Conservation (phyloP, 2,329 filamentous ascomycete species). For the Lomentospora prolificans region DNA sequence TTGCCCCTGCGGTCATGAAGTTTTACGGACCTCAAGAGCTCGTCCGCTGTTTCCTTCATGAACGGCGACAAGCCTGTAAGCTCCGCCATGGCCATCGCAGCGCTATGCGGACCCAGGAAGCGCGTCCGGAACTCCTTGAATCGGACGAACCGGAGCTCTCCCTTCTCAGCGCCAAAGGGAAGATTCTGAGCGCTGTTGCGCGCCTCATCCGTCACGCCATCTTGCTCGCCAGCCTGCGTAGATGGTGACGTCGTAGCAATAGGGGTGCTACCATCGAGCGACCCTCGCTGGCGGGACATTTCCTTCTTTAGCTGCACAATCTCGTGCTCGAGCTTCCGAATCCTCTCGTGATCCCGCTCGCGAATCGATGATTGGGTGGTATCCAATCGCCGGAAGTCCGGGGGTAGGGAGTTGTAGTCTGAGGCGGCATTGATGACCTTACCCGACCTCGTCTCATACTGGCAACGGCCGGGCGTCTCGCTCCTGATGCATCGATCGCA, state of each 20-base stretch:
- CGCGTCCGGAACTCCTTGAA: constrained; percentile 50
- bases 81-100: constrained; percentile 50
- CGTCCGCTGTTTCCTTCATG: constrained; percentile 52
- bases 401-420: constrained; percentile 24
- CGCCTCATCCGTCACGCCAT: constrained; percentile 22
- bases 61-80: constrained; percentile 48
- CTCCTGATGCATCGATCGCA: constrained; percentile 55
- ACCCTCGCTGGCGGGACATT: constrained; percentile 31
- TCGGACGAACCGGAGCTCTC: constrained; percentile 47
- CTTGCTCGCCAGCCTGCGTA: constrained; percentile 32
- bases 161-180: constrained; percentile 29
- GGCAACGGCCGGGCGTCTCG: constrained; percentile 49
- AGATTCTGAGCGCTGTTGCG: constrained; percentile 5
- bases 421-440: constrained; percentile 38
- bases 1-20: constrained; percentile 43
- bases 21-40: constrained; percentile 50
- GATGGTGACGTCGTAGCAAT: constrained; percentile 33
- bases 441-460: constrained; percentile 46
- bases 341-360: constrained; percentile 46
- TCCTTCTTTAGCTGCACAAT: constrained; percentile 45
- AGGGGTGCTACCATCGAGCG: constrained; percentile 42
- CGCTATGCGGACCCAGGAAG: constrained; percentile 51
- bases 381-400: constrained; percentile 31
- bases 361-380: constrained; percentile 27
- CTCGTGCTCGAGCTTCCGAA: constrained; percentile 49